Evolutionary conservation across 208 protist genomes (phyloP).

Genomic region (Trypanosoma vivax): DNA sequence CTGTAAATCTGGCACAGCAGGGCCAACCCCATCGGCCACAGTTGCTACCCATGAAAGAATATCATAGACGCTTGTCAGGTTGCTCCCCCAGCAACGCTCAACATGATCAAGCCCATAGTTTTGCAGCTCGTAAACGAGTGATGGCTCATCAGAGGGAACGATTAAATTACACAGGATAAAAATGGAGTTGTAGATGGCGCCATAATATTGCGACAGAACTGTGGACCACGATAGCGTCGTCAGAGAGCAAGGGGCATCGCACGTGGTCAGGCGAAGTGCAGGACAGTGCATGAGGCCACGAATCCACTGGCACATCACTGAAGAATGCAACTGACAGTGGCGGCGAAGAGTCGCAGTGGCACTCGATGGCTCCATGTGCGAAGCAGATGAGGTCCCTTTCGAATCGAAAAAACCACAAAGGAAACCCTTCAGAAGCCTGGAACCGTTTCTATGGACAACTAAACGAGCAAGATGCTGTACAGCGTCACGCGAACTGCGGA

Average conservation of each 20-base stretch:
- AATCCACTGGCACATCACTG: conserved; percentile 17
- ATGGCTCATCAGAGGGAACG: conserved; percentile 1
- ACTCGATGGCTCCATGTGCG: no score
- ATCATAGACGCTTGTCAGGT: conserved; percentile 65
- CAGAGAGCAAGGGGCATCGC: conserved; percentile 25
- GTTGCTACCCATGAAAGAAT: conserved; percentile 53
- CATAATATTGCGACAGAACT: conserved; percentile 47
- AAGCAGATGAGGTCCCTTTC: conserved; percentile 2
- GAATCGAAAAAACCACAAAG: conserved; percentile 35
- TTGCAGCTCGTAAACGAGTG: conserved; percentile 26
- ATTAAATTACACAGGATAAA: conserved; percentile 23
- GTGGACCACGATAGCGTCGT: conserved; percentile 43
- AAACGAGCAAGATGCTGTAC: conserved; percentile 19
- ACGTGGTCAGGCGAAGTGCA: conserved; percentile 9
- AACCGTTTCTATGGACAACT: conserved; percentile 40
- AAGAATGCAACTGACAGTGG: conserved; percentile 11
- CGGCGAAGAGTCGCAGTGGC: no score
- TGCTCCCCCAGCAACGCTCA: conserved; percentile 68
- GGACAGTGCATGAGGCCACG: conserved; percentile 18
- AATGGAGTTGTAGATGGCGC: conserved; percentile 53
- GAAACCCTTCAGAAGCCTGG: conserved; percentile 48
- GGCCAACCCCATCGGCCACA: neutral
- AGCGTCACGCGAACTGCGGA: neutral
- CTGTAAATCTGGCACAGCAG: neutral
- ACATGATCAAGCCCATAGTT: conserved; percentile 55